These are phyloP conservation scores for Phytophthora rubi DNA, from an alignment of 352 stramenopile genomes.

Conservation along the genomic window DNA sequence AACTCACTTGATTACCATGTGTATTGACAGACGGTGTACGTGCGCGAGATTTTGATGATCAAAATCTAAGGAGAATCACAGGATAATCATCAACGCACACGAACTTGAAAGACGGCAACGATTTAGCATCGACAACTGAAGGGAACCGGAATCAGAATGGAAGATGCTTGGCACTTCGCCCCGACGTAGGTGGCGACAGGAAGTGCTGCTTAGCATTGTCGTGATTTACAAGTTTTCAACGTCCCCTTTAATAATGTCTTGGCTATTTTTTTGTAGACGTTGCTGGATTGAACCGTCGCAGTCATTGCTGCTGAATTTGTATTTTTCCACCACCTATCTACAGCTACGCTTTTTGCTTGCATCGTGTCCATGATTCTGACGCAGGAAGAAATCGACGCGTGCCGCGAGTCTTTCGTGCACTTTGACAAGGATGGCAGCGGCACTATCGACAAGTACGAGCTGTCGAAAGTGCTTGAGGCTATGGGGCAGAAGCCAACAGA, in stretches of 20 bases:
- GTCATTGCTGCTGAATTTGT: neutral
- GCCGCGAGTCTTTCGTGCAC: slow-evolving; percentile 95
- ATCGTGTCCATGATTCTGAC: slow-evolving; percentile 88
- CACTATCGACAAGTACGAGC: slow-evolving; percentile 96
- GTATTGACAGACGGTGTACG: slow-evolving; percentile 47
- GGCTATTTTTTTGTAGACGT: slow-evolving; percentile 3
- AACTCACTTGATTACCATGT: slow-evolving; percentile 24
- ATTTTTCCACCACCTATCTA: neutral
- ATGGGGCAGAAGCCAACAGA: slow-evolving; percentile 98
- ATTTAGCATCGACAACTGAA: slow-evolving; percentile 30
- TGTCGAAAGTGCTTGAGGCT: slow-evolving; percentile 95
- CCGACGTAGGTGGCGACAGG: slow-evolving; percentile 1
- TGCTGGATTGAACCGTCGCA: slow-evolving; percentile 26
- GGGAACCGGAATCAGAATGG: slow-evolving; percentile 1
- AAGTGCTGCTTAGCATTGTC: slow-evolving; percentile 8
- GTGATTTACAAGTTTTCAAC: slow-evolving; percentile 16
- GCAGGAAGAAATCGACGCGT: slow-evolving; percentile 97
- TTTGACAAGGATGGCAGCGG: slow-evolving; percentile 97
- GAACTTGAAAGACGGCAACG: slow-evolving; percentile 11
- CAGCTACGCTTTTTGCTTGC: neutral
- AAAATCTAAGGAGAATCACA: slow-evolving; percentile 35
- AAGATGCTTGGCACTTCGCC: slow-evolving; percentile 1
- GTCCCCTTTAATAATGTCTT: slow-evolving; percentile 1
- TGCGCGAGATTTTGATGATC: slow-evolving; percentile 60
- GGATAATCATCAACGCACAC: slow-evolving; percentile 15